Evolutionary conservation across 2,329 filamentous ascomycete species (phyloP).

Genomic region (Cercospora zeae-maydis): DNA sequence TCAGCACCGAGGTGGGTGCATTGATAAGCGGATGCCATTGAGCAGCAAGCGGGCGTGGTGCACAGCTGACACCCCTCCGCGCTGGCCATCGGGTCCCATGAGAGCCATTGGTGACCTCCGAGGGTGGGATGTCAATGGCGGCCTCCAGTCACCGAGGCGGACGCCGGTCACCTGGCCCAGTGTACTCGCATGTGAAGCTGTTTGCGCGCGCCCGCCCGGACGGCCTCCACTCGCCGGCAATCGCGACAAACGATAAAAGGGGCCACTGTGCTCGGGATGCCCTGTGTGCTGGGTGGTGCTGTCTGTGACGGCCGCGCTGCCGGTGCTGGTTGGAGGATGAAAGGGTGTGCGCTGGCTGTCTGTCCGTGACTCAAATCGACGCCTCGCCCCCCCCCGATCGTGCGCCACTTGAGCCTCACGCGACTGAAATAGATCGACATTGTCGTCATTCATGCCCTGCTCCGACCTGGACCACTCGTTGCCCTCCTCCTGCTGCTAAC

Average conservation of each 20-base stretch:
- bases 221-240: slow-evolving; percentile 2
- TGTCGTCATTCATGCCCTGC: not conserved
- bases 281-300: not conserved
- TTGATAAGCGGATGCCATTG: slow-evolving; percentile 8
- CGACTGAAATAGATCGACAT: not conserved
- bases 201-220: slow-evolving; percentile 2
- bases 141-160: slow-evolving; percentile 6
- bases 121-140: slow-evolving; percentile 13
- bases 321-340: slow-evolving; percentile 5
- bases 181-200: slow-evolving; percentile 8
- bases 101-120: slow-evolving; percentile 13
- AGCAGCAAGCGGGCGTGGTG: slow-evolving; percentile 1
- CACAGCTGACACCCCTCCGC: slow-evolving; percentile 13
- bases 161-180: not conserved
- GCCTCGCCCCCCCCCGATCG: not conserved
- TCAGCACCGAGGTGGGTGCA: not conserved
- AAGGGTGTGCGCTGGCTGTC: not conserved
- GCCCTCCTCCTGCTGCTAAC: no score
- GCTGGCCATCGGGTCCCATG: slow-evolving; percentile 9
- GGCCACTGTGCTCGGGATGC: not conserved
- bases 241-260: slow-evolving; percentile 9
- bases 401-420: slow-evolving; percentile 1
- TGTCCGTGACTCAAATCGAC: slow-evolving; percentile 2
- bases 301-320: not conserved
- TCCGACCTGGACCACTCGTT: not conserved